Evolutionary conservation across 139 green algal species (phyloP).

Genomic region (Coccomyxa sp.): DNA sequence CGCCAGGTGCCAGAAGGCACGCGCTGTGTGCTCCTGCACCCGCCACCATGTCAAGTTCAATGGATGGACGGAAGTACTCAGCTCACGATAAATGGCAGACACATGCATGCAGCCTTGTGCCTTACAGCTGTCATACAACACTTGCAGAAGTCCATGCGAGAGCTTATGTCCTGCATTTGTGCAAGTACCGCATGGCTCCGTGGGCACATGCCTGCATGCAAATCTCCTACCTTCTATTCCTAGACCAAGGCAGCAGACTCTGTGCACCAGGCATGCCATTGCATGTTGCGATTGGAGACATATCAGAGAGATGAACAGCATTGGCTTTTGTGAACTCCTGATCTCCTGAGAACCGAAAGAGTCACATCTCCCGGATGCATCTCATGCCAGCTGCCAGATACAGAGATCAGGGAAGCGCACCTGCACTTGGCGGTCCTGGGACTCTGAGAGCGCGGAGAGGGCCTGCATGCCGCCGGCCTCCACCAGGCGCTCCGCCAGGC

Average conservation of each 20-base stretch:
- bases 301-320: neutral
- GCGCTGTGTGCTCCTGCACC: conserved; percentile 31
- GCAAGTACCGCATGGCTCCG: neutral
- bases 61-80: neutral
- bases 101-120: neutral
- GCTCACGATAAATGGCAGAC: neutral
- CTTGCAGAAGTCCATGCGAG: too few species aligned
- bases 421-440: conserved; percentile 30
- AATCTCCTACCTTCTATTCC: too few species aligned
- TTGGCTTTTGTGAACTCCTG: neutral
- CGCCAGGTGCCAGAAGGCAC: conserved; percentile 47
- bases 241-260: too few species aligned
- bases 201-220: too few species aligned
- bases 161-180: neutral
- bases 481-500: conserved; percentile 27
- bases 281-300: too few species aligned
- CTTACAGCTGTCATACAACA: neutral
- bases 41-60: neutral
- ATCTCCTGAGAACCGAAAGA: too few species aligned
- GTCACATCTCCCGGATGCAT: neutral
- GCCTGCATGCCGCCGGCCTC: conserved; percentile 29
- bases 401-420: neutral
- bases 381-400: neutral
- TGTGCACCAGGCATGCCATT: too few species aligned
- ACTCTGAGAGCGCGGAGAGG: conserved; percentile 30